Evolutionary conservation across 164 flowering plant genomes (phyloP), one percentile per base, ranked within the genome.

Genomic region (Liquidambar formosana): DNA sequence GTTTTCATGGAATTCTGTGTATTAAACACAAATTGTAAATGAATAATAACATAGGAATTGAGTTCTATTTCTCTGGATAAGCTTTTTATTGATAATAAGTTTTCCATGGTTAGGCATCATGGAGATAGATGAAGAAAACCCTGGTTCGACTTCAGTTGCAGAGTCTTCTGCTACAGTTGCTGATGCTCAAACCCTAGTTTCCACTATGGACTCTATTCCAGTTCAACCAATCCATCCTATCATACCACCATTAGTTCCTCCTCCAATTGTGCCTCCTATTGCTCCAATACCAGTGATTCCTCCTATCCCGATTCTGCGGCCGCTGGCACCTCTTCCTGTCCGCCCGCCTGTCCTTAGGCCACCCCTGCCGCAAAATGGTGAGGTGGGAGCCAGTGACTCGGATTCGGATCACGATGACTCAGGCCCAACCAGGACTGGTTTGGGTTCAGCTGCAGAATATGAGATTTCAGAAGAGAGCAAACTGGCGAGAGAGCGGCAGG

Each of bases 391-490:
- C 26, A 80, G 85, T 68, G 96, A 82, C 47, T 85, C 90, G 0
- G 97, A 84, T 62, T 86, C 93, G 10, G 95, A 86, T 13, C 23
- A 61, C 1, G 90, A 89, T 44, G 92, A 80, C 19, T 67, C 73
- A 2, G 76, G 73, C 6, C 72, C 68, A 11, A 11, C 48, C 15
- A 70, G 49, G 14, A 28, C 75, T 21, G 57, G 76, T 46, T 38
- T 71, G 16, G 73, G 71, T 33, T 67, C 75, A 19, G 59, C 80
- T 2, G 77, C 47, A 33, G 92, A 81, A 1, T 91, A 89, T 69
- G 94, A 91, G 73, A 74, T 95, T 28, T 87, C 99, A 1, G 98
- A 95, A 75, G 93, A 88, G 79, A 95, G 98, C 79, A 84, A 71
- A 68, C 79, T 28, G 65, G 86, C 79, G 4, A 81, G 88, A 63